These are phyloP conservation scores for Saturnispora quitensis DNA, from an alignment of 805 yeast species.

Conservation along the genomic window DNA sequence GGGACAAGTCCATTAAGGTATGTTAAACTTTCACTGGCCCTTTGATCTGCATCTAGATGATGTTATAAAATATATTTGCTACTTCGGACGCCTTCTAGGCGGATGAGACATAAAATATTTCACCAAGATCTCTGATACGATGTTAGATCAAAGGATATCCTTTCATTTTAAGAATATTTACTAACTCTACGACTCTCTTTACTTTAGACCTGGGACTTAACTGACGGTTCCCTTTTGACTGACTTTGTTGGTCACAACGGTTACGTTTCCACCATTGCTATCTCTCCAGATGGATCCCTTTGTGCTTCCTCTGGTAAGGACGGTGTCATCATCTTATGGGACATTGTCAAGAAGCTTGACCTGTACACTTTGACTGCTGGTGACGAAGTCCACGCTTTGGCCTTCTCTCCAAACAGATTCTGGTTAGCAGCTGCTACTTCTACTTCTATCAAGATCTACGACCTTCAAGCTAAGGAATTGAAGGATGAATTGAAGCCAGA, in stretches of 20 bases:
- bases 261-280: conserved; percentile 92
- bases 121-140: conserved; percentile 98
- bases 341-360: conserved; percentile 74
- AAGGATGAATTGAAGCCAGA: conserved; percentile 98
- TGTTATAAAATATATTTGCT: conserved; percentile 84
- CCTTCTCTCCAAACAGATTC: conserved; percentile 99
- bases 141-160: background rate
- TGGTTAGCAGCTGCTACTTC: conserved; percentile 99
- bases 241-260: conserved; percentile 99
- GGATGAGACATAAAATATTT: conserved; percentile 90
- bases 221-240: conserved; percentile 67
- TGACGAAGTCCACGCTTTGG: conserved; percentile 95
- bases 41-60: conserved; percentile 40
- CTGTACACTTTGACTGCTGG: conserved; percentile 91
- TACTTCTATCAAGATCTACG: conserved; percentile 95
- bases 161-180: background rate
- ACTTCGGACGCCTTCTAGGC: conserved; percentile 84
- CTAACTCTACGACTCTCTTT: conserved; percentile 3
- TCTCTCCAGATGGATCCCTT: conserved; percentile 99
- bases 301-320: conserved; percentile 99
- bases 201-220: conserved; percentile 84
- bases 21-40: conserved; percentile 4
- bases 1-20: conserved; percentile 99
- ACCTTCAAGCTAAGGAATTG: conserved; percentile 88
- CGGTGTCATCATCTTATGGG: conserved; percentile 98